These are phyloP conservation scores for Arthrobotrys pseudoclavata DNA, from an alignment of 2,329 filamentous ascomycete genomes.

Conservation along the genomic window DNA sequence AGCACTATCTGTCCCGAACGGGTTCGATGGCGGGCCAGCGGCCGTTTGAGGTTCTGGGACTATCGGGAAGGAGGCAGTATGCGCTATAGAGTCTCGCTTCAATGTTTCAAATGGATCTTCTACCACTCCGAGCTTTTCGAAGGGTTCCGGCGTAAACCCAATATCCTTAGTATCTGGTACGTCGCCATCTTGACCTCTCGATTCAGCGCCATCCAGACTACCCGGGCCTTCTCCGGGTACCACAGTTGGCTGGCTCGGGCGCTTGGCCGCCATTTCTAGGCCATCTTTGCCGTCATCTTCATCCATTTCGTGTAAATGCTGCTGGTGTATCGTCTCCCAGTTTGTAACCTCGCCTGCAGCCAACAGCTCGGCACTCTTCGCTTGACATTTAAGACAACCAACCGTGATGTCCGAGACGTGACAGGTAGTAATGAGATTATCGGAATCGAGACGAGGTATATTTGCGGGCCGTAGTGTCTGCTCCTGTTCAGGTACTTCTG, in stretches of 20 bases:
- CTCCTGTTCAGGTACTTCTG: not conserved
- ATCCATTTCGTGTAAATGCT: slow-evolving; percentile 34
- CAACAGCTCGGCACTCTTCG: slow-evolving; percentile 47
- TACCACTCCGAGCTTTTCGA: slow-evolving; percentile 9
- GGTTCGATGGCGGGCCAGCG: slow-evolving; percentile 26
- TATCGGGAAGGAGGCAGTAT: slow-evolving; percentile 48
- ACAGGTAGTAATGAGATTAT: slow-evolving; percentile 50
- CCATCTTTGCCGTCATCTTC: slow-evolving; percentile 43
- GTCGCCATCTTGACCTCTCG: not conserved
- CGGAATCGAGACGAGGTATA: slow-evolving; percentile 46
- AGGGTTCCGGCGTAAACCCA: slow-evolving; percentile 41
- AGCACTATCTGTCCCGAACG: slow-evolving; percentile 44
- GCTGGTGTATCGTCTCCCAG: slow-evolving; percentile 57
- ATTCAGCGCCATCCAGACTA: slow-evolving; percentile 6
- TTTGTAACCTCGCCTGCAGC: slow-evolving; percentile 36
- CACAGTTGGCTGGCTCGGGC: slow-evolving; percentile 10
- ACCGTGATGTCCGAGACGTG: slow-evolving; percentile 53
- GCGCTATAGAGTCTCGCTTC: slow-evolving; percentile 38
- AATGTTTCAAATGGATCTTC: slow-evolving; percentile 47
- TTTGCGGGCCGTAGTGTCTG: not conserved
- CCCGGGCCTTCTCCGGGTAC: not conserved
- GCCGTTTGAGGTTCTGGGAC: slow-evolving; percentile 42
- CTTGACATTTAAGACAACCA: slow-evolving; percentile 52
- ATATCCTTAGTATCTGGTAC: slow-evolving; percentile 56
- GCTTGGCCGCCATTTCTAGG: slow-evolving; percentile 36